Percentiles rank a stretch among this genome's conserved stretches.
Conservation (phyloP, 202 grass and related monocot genomes). For the Hordeum pubiflorum region DNA sequence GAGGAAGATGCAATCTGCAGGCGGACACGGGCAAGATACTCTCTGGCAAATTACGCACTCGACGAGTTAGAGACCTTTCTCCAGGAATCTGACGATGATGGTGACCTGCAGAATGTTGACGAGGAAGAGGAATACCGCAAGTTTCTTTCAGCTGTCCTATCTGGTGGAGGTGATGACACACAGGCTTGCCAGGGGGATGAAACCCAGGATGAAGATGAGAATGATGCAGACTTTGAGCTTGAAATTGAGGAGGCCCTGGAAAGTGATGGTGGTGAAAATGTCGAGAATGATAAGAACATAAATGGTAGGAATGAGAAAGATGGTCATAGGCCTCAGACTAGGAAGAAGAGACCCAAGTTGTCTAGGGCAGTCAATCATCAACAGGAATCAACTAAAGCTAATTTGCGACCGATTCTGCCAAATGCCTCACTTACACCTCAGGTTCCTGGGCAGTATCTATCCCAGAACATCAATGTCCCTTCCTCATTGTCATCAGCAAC, state of each 20-base stretch:
- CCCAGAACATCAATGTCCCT: constrained; percentile 25
- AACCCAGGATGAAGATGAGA: constrained; percentile 91
- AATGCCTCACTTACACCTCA: constrained; percentile 31
- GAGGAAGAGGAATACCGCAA: constrained; percentile 89
- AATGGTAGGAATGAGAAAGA: constrained; percentile 33
- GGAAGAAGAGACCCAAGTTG: constrained; percentile 53
- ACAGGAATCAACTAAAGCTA: constrained; percentile 33
- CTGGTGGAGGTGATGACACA: constrained; percentile 37
- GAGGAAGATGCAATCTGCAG: constrained; percentile 77
- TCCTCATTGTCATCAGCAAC: constrained; percentile 20
- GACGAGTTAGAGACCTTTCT: constrained; percentile 89
- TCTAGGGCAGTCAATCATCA: constrained; percentile 24
- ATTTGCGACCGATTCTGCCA: constrained; percentile 40
- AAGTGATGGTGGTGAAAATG: constrained; percentile 71
- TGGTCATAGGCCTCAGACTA: constrained; percentile 52
- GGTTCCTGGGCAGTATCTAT: constrained; percentile 33
- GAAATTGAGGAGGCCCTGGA: constrained; percentile 95
- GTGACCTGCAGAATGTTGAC: constrained; percentile 66
- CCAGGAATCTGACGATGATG: constrained; percentile 87
- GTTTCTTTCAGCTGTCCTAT: constrained; percentile 88
- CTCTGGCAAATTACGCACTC: constrained; percentile 60
- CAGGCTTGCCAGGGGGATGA: constrained; percentile 48
- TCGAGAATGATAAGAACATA: constrained; percentile 31
- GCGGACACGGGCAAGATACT: constrained; percentile 61
- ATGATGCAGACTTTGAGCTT: constrained; percentile 87